A percentile compares a stretch with the other conserved stretches of the same genome.
Conservation (phyloP, 2,329 filamentous ascomycete species). For the Colletotrichum cordylinicola region DNA sequence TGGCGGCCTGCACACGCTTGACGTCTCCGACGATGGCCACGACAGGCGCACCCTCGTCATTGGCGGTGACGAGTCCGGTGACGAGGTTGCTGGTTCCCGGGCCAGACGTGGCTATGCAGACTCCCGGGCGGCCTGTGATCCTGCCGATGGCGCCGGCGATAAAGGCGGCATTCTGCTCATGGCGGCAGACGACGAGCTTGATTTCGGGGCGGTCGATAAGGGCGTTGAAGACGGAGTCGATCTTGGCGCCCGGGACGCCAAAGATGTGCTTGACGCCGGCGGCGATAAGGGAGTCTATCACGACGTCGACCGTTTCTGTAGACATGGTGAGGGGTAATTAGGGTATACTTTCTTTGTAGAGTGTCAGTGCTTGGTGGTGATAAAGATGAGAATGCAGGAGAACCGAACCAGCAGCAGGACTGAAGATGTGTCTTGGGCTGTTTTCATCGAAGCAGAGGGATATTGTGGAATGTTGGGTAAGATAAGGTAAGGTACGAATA, state of each 20-base stretch:
- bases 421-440: background rate
- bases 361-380: accelerated
- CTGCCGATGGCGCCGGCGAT: conserved; percentile 52
- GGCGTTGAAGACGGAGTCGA: conserved; percentile 53
- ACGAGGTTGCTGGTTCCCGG: conserved; percentile 52
- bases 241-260: conserved; percentile 52
- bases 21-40: conserved; percentile 55
- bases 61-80: conserved; percentile 51
- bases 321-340: background rate
- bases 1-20: conserved; percentile 45
- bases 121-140: conserved; percentile 50
- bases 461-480: background rate
- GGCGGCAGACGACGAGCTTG: conserved; percentile 49
- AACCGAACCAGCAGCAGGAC: background rate
- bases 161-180: conserved; percentile 56
- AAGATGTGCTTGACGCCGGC: conserved; percentile 52
- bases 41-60: conserved; percentile 51
- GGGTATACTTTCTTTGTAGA: accelerated
- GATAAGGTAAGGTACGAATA: background rate
- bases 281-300: conserved; percentile 32
- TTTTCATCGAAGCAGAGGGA: background rate
- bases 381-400: background rate
- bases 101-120: conserved; percentile 52
- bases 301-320: conserved; percentile 31
- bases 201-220: conserved; percentile 51